Evolutionary conservation across 169 alveolate species (phyloP).

Genomic region (Perkinsus marinus): DNA sequence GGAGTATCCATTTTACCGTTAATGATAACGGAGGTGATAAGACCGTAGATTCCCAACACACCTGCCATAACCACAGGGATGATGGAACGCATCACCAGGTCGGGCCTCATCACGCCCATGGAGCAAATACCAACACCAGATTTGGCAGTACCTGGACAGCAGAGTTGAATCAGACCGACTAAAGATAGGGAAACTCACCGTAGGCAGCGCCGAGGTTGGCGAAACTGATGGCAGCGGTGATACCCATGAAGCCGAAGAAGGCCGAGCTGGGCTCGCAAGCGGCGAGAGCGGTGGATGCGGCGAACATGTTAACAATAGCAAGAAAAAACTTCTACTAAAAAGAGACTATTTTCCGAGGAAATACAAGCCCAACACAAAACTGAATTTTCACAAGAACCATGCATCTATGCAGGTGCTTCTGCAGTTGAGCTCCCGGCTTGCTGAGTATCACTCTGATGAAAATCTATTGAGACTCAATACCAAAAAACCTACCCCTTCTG

Average conservation of each 20-base stretch:
- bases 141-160: conserved; percentile 75
- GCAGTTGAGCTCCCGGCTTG: not conserved
- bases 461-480: not conserved
- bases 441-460: not conserved
- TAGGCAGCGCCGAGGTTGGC: conserved; percentile 98
- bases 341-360: not conserved
- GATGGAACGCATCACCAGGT: conserved; percentile 93
- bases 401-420: not conserved
- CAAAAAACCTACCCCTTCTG: not conserved
- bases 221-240: conserved; percentile 90
- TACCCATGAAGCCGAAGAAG: conserved; percentile 97
- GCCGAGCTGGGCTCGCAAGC: conserved; percentile 77
- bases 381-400: not conserved
- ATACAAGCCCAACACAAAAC: not conserved
- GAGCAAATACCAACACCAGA: conserved; percentile 97
- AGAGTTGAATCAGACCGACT: not conserved
- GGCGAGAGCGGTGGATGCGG: not conserved
- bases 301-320: not conserved
- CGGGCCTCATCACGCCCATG: conserved; percentile 99
- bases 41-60: conserved; percentile 92
- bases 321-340: conserved; percentile 3
- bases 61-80: conserved; percentile 99
- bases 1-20: conserved; percentile 34
- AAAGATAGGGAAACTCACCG: conserved; percentile 43
- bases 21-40: conserved; percentile 35